A percentile compares a stretch with the other conserved stretches of the same genome.
Conservation (phyloP, 2,329 filamentous ascomycete genomes). For the Pseudogymnoascus sp. region DNA sequence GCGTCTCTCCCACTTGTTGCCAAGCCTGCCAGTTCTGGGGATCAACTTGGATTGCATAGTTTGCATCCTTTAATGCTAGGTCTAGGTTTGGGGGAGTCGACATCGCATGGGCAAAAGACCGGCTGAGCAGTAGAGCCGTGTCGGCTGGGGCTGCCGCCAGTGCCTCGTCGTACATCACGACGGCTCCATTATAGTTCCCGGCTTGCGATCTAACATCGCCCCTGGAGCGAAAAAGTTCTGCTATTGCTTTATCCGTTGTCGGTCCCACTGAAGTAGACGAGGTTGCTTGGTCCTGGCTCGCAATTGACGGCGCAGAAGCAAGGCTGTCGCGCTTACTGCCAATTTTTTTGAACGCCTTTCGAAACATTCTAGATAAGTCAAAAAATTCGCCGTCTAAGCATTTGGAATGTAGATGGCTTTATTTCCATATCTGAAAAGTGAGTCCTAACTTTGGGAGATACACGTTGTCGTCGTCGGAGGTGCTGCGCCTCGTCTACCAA, state of each 20-base stretch:
- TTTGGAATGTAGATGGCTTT: not conserved
- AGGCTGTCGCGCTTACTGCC: not conserved
- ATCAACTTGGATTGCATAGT: not conserved
- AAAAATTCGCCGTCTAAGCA: not conserved
- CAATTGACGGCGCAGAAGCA: not conserved
- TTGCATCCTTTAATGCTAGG: not conserved
- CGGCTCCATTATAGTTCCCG: not conserved
- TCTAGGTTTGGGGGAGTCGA: not conserved
- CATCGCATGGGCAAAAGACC: not conserved
- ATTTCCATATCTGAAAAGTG: not conserved
- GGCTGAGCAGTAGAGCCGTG: not conserved
- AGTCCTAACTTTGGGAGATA: not conserved
- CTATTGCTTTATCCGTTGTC: not conserved
- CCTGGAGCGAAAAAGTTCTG: not conserved
- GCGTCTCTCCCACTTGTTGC: not conserved
- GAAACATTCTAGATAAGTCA: not conserved
- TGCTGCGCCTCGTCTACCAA: not conserved
- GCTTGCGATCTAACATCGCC: not conserved
- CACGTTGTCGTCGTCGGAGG: not conserved
- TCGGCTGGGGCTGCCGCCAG: not conserved
- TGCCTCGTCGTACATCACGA: not conserved
- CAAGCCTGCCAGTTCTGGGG: not conserved
- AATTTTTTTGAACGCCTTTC: not conserved
- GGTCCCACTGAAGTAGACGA: not conserved
- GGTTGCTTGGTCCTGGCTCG: not conserved